Evolutionary conservation across 495 filamentous ascomycete species (phyloP).

Genomic region (Aspergillus baeticus): DNA sequence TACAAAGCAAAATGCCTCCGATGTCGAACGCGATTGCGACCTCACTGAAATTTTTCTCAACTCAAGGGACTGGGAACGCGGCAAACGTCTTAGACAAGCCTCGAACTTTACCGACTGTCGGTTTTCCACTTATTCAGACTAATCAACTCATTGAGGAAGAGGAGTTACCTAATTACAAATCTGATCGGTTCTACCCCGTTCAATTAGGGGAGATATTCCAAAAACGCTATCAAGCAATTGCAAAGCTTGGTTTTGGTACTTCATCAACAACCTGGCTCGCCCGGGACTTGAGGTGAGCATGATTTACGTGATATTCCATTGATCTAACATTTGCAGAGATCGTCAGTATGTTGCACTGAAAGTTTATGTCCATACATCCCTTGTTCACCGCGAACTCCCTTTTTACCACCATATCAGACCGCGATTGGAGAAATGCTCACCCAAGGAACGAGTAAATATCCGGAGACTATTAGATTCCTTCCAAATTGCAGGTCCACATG

Average conservation of each 20-base stretch:
- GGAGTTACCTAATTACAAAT: constrained; percentile 38
- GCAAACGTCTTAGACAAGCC: no score
- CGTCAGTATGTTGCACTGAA: constrained; percentile 41
- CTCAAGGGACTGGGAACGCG: no score
- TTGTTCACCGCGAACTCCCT: constrained; percentile 33
- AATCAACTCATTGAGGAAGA: constrained; percentile 40
- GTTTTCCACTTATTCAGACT: no score
- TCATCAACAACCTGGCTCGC: constrained; percentile 53
- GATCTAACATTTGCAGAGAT: constrained; percentile 17
- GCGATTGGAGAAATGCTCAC: constrained; percentile 23
- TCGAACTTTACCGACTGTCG: no score
- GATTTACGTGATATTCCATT: background rate
- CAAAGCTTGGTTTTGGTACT: constrained; percentile 53
- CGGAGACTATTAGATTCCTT: constrained; percentile 37
- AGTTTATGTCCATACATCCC: constrained; percentile 29
- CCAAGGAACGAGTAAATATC: constrained; percentile 25
- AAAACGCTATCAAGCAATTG: constrained; percentile 49
- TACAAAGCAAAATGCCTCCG: no score
- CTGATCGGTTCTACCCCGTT: constrained; percentile 49
- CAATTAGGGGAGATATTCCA: constrained; percentile 46
- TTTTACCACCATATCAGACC: constrained; percentile 33
- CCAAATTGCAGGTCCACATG: constrained; percentile 34
- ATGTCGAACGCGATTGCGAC: no score
- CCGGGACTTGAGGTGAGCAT: constrained; percentile 40
- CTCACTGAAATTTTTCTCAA: no score